phyloP scores from a whole-genome alignment of 257 asterid species.

The Perilla frutescens region DNA sequence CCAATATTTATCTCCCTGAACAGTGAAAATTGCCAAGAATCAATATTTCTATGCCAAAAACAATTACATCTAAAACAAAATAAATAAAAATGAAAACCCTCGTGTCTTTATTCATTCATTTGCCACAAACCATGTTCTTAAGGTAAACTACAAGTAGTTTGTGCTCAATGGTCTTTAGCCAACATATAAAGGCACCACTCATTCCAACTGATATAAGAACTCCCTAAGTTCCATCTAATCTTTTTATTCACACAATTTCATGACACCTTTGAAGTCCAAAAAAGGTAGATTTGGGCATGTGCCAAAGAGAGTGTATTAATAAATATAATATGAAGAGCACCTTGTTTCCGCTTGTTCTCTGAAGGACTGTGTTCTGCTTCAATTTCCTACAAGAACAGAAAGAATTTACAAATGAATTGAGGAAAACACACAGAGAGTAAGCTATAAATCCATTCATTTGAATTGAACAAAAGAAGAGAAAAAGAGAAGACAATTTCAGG shows the following conservation, averaged over 20 bases:
- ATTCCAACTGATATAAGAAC: constrained; percentile 10
- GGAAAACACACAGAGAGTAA: constrained; percentile 22
- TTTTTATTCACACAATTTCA: not conserved
- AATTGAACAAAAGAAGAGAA: not conserved
- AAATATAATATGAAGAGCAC: constrained; percentile 41
- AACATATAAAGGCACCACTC: constrained; percentile 9
- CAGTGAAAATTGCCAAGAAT: constrained; percentile 2
- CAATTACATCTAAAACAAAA: not conserved
- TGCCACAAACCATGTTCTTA: not conserved
- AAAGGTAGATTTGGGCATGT: constrained; percentile 5
- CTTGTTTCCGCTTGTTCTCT: constrained; percentile 59
- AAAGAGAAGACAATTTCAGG: constrained; percentile 5
- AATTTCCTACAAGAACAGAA: constrained; percentile 56
- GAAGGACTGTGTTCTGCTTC: constrained; percentile 50
- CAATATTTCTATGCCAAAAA: not conserved
- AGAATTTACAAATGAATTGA: constrained; percentile 15
- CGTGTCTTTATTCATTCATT: not conserved
- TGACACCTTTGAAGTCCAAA: not conserved
- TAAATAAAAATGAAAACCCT: not conserved
- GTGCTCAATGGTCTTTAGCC: not conserved
- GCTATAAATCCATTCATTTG: constrained; percentile 16
- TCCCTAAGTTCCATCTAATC: constrained; percentile 9
- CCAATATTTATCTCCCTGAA: constrained; percentile 13
- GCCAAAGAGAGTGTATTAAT: not conserved
- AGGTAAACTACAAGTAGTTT: not conserved